These are phyloP conservation scores for Ceratocystis colombiana DNA, from an alignment of 2,329 filamentous ascomycete species.

Conservation along the genomic window DNA sequence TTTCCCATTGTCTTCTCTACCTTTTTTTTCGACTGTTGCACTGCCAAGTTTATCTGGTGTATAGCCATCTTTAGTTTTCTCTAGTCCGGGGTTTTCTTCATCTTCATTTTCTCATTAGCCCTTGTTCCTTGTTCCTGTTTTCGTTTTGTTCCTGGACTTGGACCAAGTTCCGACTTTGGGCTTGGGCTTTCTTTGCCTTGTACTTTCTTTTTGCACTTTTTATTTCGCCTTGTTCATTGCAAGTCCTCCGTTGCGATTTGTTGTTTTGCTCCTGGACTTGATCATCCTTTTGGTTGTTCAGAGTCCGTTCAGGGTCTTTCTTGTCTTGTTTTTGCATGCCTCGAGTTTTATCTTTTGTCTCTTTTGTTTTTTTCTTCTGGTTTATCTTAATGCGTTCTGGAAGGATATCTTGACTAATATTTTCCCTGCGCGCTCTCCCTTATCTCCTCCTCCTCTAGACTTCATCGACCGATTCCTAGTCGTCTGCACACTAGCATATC, in stretches of 20 bases:
- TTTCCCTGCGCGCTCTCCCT: neutral
- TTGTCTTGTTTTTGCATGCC: neutral
- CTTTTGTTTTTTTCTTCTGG: conserved; percentile 1
- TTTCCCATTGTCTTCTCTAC: conserved; percentile 9
- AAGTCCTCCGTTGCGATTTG: neutral
- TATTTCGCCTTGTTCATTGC: neutral
- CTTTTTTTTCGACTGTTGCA: conserved; percentile 9
- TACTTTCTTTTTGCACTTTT: neutral
- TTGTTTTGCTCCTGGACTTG: neutral
- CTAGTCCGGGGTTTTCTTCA: neutral
- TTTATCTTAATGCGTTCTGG: conserved; percentile 5
- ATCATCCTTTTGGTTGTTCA: conserved; percentile 8
- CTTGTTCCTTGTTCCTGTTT: conserved; percentile 11
- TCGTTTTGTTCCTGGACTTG: conserved; percentile 5
- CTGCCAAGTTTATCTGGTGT: too few species aligned
- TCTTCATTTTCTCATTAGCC: neutral
- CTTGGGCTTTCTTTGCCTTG: neutral
- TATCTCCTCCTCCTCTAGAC: neutral
- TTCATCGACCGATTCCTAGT: conserved; percentile 22
- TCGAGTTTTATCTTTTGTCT: too few species aligned
- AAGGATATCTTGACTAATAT: neutral
- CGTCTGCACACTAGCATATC: conserved; percentile 23
- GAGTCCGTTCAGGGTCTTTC: conserved; percentile 2
- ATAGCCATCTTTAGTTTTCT: neutral
- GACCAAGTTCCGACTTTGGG: neutral